Evolutionary conservation across 2,329 filamentous ascomycete genomes (phyloP), one percentile per base, ranked within the genome.

Genomic region (Phaeosphaeria sp.): DNA sequence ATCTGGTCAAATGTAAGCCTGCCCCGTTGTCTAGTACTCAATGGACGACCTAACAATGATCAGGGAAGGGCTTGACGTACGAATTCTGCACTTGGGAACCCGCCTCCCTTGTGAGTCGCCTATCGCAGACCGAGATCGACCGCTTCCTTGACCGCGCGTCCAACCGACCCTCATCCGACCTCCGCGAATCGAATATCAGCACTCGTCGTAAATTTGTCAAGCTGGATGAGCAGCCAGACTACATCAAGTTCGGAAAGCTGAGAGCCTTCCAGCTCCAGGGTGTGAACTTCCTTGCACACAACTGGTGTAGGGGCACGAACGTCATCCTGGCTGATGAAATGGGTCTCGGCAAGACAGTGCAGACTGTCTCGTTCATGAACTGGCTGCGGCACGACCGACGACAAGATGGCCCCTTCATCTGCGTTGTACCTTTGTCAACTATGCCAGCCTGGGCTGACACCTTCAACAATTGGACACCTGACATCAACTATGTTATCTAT

Each of bases 401-500:
- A 50, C 95, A 99, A 75, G 91, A 98, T 77, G 95, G 95, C 0
- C 95, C 95, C 0, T 98, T 97, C 72, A 87, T 99, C 44, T 94
- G 98, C 58, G 92, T 98, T n/a, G 95, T 97, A 7, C 95, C 95
- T 25, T 84, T 99, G 22, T 98, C 94, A 59, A 97, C 96, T 48
- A 97, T 99, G 80, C 94, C 95, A 6, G 93, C 95, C 2, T 99
- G 95, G 95, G 95, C 92, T 46, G 95, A 99, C 72, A 99, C 95
- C 0, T 97, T 99, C 78, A 95, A 97, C 77, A 84, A 90, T 63
- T 99, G 95, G 95, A 89, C 95, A 2, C 95, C 95, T 0, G 94
- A 98, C 73, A 80, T 98, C 62, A 98, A 99, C 77, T 98, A 97
- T 77, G 91, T 99, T 56, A 92, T 97, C 52, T 99, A 99, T 77